These are phyloP conservation scores for Bryopsis sp. DNA, from an alignment of 139 green algal species.

Conservation along the genomic window DNA sequence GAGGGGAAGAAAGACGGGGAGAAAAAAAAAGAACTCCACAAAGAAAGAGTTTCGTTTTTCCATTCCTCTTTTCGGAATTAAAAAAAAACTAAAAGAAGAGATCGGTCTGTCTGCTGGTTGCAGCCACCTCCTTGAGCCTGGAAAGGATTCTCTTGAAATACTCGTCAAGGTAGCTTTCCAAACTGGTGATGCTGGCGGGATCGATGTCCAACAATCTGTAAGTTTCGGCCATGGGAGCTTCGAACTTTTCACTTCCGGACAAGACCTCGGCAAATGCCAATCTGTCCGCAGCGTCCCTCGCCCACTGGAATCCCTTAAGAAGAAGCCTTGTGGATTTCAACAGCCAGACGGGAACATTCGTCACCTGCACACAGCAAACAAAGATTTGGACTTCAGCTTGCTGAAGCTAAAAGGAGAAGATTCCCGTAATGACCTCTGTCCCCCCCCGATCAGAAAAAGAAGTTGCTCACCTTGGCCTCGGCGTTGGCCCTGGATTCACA, in stretches of 20 bases:
- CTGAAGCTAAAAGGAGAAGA: no score
- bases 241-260: conserved; percentile 65
- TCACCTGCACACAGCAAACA: no score
- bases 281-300: conserved; percentile 82
- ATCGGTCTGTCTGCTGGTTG: conserved; percentile 72
- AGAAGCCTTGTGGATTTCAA: conserved; percentile 68
- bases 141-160: conserved; percentile 93
- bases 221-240: conserved; percentile 82
- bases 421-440: background rate
- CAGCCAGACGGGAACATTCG: conserved; percentile 81
- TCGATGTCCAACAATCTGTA: conserved; percentile 86
- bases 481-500: conserved; percentile 81
- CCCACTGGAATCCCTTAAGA: conserved; percentile 85
- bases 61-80: background rate
- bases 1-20: background rate
- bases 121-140: conserved; percentile 98
- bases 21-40: background rate
- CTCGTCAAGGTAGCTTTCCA: conserved; percentile 88
- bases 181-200: conserved; percentile 49
- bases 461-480: conserved; percentile 50
- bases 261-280: conserved; percentile 91
- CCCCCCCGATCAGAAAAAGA: background rate
- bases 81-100: conserved; percentile 77
- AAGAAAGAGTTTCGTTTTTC: background rate
- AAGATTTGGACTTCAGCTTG: no score